Base-by-base conservation (phyloP, 2,329 filamentous ascomycete genomes). In the Hypocrella siamensis region DNA sequence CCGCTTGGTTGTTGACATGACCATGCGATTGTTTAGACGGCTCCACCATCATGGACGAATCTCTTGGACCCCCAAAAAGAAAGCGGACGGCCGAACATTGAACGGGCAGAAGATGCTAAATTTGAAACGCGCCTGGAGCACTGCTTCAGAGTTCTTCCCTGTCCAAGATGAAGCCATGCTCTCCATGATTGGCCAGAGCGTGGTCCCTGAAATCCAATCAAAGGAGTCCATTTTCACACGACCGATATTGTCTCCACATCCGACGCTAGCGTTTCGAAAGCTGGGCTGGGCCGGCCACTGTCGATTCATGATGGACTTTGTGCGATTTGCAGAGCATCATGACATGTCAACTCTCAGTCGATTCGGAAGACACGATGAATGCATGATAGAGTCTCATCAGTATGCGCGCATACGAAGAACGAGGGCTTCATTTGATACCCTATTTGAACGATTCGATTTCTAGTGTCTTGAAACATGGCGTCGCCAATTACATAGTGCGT, bases 61-160 rank as follows among this genome's bases (percentile, higher is more conserved):
- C n/a, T n/a, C n/a, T n/a, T n/a, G 10, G 25, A 6, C 25, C 25
- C 12, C 25, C 9, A 26, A 26, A 7, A 26, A 14, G 25, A 17
- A 31, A 19, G 28, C 12, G 17, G 30, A 16, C 28, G 18, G 24
- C 3, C n/a, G 17, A 26, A 26, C 10, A 26, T 26, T 26, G 24
- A 21, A 30, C 27, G 10, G 19, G 12, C 26, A 19, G 14, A 30
- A 25, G 41, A 49, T 52, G 51, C 46, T 53, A 47, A 56, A 53
- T 44, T 39, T 64, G 62, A 66, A 66, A 66, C 62, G 46, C 48
- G 54, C 54, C 58, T 62, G 61, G 57, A 47, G 58, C 58, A 58
- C 35, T 61, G 58, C 61, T 52, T 64, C 58, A 62, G 57, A 59
- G 53, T 49, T 47, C 52, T 42, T 48, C 53, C 46, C 42, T 47